Evolutionary conservation across 768 basidiomycete genomes (phyloP), one percentile per base, ranked within the genome.

Genomic region (Trametes cingulata): DNA sequence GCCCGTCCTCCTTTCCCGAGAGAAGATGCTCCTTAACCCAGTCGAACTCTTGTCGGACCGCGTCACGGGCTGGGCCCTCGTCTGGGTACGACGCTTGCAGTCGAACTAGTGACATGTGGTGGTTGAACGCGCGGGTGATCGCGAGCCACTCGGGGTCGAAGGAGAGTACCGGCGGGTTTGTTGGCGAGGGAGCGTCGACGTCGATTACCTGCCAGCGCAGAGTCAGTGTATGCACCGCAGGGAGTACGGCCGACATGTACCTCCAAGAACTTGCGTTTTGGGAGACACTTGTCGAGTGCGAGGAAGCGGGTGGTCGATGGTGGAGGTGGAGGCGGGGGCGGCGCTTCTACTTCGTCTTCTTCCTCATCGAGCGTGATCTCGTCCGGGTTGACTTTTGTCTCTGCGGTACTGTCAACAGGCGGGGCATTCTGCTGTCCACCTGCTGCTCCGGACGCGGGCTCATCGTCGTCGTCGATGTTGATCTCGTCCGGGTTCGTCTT

Each of bases 121-220:
- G 86, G 61, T 93, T 84, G 65, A 95, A 90, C 0, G 93, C 93
- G 7, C 91, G 88, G 5, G 86, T 86, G 68, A 99, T 93, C 0
- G 94, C 95, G 47, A 98, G 85, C 97, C 97, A 99, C 70, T 93
- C 86, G 0, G 88, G 87, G 68, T 98, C 95, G 72, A 84, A 97
- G 14, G 82, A 80, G 19, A 98, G 68, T 0, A 60, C 63, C 5
- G 82, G 80, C 9, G 62, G 52, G 39, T 57, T 29, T 15, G 29
- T 2, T 33, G 47, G 15, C 7, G 25, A 12, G 48, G 39, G 60
- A 43, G 67, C 65, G 5, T 78, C 75, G 22, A 92, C 71, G 52
- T 95, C 91, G 43, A 95, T 71, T 9, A 94, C 82, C 93, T 94
- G 9, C 10, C 12, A 24, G 42, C 27, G n/a, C 25, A 35, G 1